Conservation (phyloP, 352 stramenopile genomes). For the Pythium periplocum region DNA sequence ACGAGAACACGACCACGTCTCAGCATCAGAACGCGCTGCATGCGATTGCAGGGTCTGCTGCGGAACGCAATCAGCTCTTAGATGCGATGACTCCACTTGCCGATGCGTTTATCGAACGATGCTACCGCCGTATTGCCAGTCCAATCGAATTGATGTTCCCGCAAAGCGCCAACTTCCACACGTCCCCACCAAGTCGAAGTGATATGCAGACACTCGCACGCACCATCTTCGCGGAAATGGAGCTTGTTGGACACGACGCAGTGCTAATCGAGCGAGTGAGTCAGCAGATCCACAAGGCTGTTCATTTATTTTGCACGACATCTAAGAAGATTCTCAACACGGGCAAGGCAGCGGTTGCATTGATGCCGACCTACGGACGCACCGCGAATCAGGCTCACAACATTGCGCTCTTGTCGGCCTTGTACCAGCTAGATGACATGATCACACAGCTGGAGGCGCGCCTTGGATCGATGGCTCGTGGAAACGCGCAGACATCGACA, state of each 20-base stretch:
- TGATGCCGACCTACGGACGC: slow-evolving; percentile 44
- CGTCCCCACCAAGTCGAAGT: slow-evolving; percentile 67
- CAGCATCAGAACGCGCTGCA: slow-evolving; percentile 13
- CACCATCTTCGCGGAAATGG: slow-evolving; percentile 65
- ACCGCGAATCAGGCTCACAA: slow-evolving; percentile 77
- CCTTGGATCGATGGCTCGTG: slow-evolving; percentile 16
- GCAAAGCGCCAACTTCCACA: slow-evolving; percentile 77
- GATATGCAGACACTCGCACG: slow-evolving; percentile 81
- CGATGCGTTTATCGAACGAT: slow-evolving; percentile 65
- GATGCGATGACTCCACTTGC: slow-evolving; percentile 62
- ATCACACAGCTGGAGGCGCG: slow-evolving; percentile 47
- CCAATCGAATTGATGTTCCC: slow-evolving; percentile 88
- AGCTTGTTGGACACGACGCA: slow-evolving; percentile 52
- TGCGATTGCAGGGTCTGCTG: slow-evolving; percentile 30
- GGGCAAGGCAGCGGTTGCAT: slow-evolving; percentile 38
- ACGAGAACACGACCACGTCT: neutral
- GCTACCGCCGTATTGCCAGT: slow-evolving; percentile 55
- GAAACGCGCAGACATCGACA: neutral
- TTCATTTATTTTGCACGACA: slow-evolving; percentile 64
- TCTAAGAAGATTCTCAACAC: slow-evolving; percentile 73
- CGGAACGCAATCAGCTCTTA: slow-evolving; percentile 61
- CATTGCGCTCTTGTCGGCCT: slow-evolving; percentile 58
- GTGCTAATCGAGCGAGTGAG: slow-evolving; percentile 53
- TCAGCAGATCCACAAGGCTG: slow-evolving; percentile 54
- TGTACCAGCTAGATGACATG: slow-evolving; percentile 61